A percentile compares a stretch with the other conserved stretches of the same genome.
Conservation (phyloP, 2,329 filamentous ascomycete genomes). For the Talaromyces piceae region DNA sequence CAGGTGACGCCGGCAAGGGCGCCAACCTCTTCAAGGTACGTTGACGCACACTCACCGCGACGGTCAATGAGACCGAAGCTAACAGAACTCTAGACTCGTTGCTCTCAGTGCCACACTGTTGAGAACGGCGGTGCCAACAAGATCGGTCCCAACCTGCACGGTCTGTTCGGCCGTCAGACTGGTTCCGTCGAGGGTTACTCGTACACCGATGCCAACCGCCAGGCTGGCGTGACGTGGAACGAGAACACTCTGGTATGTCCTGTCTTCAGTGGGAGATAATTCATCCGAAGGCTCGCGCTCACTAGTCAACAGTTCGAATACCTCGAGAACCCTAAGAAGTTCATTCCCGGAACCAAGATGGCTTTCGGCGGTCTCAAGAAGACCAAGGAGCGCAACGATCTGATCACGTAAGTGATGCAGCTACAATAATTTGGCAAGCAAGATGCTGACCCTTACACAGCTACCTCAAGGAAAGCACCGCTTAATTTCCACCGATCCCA, state of each 20-base stretch:
- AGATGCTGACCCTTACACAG: constrained; percentile 17
- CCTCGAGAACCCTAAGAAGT: constrained; percentile 99
- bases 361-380: constrained; percentile 99
- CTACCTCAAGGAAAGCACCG: constrained; percentile 32
- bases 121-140: constrained; percentile 90
- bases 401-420: constrained; percentile 80
- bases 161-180: constrained; percentile 94
- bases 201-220: constrained; percentile 99
- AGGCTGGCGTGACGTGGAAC: constrained; percentile 84
- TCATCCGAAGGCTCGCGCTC: constrained; percentile 12
- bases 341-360: constrained; percentile 99
- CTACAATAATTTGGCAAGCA: not conserved
- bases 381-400: constrained; percentile 97
- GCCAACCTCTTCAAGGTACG: constrained; percentile 89
- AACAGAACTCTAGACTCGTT: constrained; percentile 58
- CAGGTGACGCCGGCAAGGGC: constrained; percentile 93
- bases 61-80: not conserved
- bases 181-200: constrained; percentile 86
- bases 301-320: constrained; percentile 65
- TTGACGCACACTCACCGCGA: not conserved
- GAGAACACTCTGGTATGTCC: constrained; percentile 66
- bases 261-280: no score
- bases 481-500: constrained; percentile 25
- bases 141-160: constrained; percentile 93
- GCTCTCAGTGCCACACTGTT: constrained; percentile 97